Base-by-base conservation (phyloP, 129 eudicot genomes). In the Gnaphalium uliginosum region DNA sequence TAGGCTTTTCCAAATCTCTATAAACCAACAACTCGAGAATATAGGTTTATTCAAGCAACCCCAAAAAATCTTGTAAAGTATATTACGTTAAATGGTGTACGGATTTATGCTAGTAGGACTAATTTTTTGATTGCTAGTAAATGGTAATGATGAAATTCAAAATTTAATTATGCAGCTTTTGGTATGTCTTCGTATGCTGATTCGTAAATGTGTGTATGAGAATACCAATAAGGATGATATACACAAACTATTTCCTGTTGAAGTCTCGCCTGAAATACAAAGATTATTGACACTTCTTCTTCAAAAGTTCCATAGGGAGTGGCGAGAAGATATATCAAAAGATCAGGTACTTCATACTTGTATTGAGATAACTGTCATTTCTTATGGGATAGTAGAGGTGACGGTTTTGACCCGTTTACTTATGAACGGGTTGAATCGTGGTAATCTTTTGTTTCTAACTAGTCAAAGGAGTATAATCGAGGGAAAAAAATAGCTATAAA, bases 141-240 rank as follows among this genome's bases (percentile, higher is more conserved):
- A 25, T 29, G 43, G 54, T 78, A 25, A 21, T 64, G 61, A 56
- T 68, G 26, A 58, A 62, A 0, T 9, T 25, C 18, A 5, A n/a
- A 26, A 23, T 58, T 27, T 43, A 21, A 1, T 66, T 21, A 8
- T 90, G 85, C 90, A 90, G 96, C 93, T 90, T 79, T 80, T 90
- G 85, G 89, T 90, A 54, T 90, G 96, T 84, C 89, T 90, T 29
- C 89, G 96, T 6, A 85, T 90, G 71, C 73, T 90, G 83, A 87
- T 90, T 30, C 88, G 93, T 43, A 84, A 77, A 73, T 87, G 93
- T 76, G 96, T 90, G 60, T 82, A 76, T 22, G 96, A 90, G 80
- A 87, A 86, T 72, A 15, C 69, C 21, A 78, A 65, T 80, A 87
- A 80, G 81, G 93, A 90, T 61, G 87, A 84, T 33, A 90, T 90